Base-by-base conservation (phyloP, 176 grass and related monocot genomes). In the Chloris gayana region DNA sequence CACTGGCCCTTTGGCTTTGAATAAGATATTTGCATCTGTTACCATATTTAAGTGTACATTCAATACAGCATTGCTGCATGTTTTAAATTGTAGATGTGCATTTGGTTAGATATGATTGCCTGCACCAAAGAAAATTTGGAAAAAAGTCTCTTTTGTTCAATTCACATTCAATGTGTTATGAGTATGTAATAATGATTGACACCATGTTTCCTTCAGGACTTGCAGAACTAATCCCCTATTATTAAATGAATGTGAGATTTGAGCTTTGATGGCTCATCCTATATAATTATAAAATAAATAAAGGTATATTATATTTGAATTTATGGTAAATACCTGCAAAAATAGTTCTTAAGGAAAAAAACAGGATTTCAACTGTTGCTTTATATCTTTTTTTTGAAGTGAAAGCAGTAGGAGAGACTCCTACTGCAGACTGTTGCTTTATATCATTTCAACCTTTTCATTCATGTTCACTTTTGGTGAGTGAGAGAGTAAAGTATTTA, bases 261-360 rank as follows among this genome's bases (percentile, higher is more conserved):
- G 9, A 45, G 58, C 17, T 64, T 32, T 77, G 59, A 32, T 25
- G 30, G 26, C 26, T 15, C 26, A 46, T 60, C 50, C 7, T 60
- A 18, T 56, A 42, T 80, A 54, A 0, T 8, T 57, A 33, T 70
- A 27, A 45, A 80, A 59, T 80, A 26, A 80, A 41, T 80, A 70
- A 57, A 70, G 35, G 24, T 70, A 41, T 3, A 49, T 18, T 44
- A 45, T 70, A 3, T 44, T 19, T 25, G 10, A n/a, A 67, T 59
- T 30, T 31, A 14, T 39, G 65, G 14, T 69, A 80, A 80, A 80
- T 31, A 35, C 3, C 50, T 41, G 41, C 30, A 9, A 24, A 45
- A 75, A 56, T 29, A 41, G 1, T 17, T 42, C 34, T 44, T 42
- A 17, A 26, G 26, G 10, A 75, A 60, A 76, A 39, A 56, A 50